These are phyloP conservation scores for Beauveria bassiana DNA, from an alignment of 2,329 filamentous ascomycete genomes.

Conservation along the genomic window DNA sequence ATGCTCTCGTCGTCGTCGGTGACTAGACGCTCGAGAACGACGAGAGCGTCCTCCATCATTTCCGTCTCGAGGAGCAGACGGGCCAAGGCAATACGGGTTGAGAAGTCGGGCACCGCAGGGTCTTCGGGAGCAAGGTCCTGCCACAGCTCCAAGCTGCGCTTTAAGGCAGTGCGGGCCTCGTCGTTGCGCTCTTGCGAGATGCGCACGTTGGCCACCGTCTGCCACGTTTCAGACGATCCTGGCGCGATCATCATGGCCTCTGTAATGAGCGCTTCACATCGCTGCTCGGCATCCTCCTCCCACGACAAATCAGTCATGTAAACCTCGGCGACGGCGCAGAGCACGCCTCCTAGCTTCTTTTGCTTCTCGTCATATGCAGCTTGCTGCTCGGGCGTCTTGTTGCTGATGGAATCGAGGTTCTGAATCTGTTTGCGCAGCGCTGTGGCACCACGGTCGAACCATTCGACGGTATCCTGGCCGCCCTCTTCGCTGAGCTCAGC, in stretches of 20 bases:
- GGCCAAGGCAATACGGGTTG: slow-evolving; percentile 74
- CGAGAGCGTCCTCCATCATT: slow-evolving; percentile 76
- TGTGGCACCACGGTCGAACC: slow-evolving; percentile 64
- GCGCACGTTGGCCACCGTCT: slow-evolving; percentile 87
- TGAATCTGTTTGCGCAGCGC: slow-evolving; percentile 67
- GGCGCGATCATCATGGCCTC: slow-evolving; percentile 84
- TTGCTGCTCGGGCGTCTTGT: slow-evolving; percentile 32
- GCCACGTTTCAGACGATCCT: slow-evolving; percentile 77
- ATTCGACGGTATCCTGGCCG: slow-evolving; percentile 55
- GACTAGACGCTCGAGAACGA: slow-evolving; percentile 76
- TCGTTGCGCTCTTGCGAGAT: slow-evolving; percentile 77
- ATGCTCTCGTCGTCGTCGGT: slow-evolving; percentile 89
- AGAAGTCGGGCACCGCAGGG: slow-evolving; percentile 72
- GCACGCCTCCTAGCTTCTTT: slow-evolving; percentile 76
- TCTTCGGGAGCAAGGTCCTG: slow-evolving; percentile 66
- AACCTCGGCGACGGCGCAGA: slow-evolving; percentile 90
- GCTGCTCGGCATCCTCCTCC: slow-evolving; percentile 83
- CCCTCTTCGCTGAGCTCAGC: slow-evolving; percentile 77
- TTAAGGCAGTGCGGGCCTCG: slow-evolving; percentile 73
- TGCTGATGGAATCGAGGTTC: slow-evolving; percentile 42
- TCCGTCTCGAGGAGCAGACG: slow-evolving; percentile 84
- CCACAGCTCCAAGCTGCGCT: slow-evolving; percentile 77
- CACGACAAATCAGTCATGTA: slow-evolving; percentile 98
- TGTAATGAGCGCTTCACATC: slow-evolving; percentile 82
- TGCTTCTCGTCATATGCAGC: slow-evolving; percentile 57